Conservation (phyloP, 2,329 filamentous ascomycete genomes). For the Exophiala calicioides region DNA sequence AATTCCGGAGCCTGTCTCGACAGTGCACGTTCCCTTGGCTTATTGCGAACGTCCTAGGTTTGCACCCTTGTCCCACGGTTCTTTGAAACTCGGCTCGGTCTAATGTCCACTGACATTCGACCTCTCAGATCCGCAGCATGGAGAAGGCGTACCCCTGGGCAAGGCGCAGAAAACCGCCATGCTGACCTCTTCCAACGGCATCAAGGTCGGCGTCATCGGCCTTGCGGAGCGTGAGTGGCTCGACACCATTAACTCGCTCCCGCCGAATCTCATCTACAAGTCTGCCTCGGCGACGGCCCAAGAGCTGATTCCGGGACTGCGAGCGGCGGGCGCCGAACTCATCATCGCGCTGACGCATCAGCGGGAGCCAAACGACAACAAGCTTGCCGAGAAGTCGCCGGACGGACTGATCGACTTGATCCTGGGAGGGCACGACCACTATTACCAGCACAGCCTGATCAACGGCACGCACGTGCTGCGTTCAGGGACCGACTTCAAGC, state of each 20-base stretch:
- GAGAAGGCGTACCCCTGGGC: conserved; percentile 71
- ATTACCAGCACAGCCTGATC: conserved; percentile 74
- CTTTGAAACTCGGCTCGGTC: conserved; percentile 89
- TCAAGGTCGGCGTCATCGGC: conserved; percentile 83
- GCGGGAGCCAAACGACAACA: conserved; percentile 85
- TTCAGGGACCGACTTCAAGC: conserved; percentile 88
- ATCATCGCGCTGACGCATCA: conserved; percentile 82
- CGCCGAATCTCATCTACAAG: conserved; percentile 78
- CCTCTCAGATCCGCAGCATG: conserved; percentile 72
- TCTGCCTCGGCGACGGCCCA: conserved; percentile 74
- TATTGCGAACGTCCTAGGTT: conserved; percentile 69
- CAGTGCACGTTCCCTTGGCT: conserved; percentile 89
- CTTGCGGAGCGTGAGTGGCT: conserved; percentile 87
- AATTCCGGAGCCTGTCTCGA: conserved; percentile 70
- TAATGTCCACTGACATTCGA: no score
- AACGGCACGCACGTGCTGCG: conserved; percentile 82
- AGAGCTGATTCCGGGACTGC: conserved; percentile 71
- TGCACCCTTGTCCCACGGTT: conserved; percentile 53
- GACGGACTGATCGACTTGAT: conserved; percentile 79
- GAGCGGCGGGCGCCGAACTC: conserved; percentile 77
- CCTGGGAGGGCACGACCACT: conserved; percentile 87
- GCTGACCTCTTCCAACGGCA: conserved; percentile 75
- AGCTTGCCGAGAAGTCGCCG: conserved; percentile 71
- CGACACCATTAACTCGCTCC: conserved; percentile 82
- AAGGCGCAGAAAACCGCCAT: conserved; percentile 74